Conservation (phyloP, 2,329 filamentous ascomycete species). For the Exophiala oligosperma region DNA sequence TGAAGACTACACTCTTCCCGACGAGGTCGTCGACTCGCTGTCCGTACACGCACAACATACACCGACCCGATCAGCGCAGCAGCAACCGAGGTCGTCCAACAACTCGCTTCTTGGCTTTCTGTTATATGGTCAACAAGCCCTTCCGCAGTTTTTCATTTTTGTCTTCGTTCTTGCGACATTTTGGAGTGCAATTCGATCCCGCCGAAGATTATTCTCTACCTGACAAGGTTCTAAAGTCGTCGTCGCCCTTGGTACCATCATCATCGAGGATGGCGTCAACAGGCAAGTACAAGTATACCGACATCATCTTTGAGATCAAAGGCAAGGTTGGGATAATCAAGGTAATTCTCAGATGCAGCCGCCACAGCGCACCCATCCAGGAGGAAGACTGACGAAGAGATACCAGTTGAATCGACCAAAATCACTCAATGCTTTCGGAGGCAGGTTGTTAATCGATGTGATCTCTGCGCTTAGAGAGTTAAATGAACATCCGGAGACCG, state of each 20-base stretch:
- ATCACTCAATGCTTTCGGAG: conserved; percentile 50
- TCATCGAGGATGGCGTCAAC: conserved; percentile 7
- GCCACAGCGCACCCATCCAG: too few species aligned
- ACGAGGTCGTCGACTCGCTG: not conserved
- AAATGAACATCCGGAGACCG: conserved; percentile 49
- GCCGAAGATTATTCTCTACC: not conserved
- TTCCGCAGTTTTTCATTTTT: not conserved
- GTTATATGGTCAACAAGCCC: not conserved
- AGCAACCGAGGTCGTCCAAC: too few species aligned
- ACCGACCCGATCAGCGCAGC: too few species aligned
- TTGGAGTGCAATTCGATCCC: not conserved
- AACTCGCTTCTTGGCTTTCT: too few species aligned
- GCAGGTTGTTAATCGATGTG: conserved; percentile 45
- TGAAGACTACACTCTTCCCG: not conserved
- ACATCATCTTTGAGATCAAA: conserved; percentile 46
- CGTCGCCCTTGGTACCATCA: not conserved
- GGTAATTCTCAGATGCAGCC: conserved; percentile 29
- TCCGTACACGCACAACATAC: not conserved
- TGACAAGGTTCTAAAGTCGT: not conserved
- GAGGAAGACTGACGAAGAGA: not conserved
- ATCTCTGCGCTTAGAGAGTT: conserved; percentile 46
- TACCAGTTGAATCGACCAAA: conserved; percentile 49
- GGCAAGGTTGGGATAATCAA: conserved; percentile 49
- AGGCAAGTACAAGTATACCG: conserved; percentile 37
- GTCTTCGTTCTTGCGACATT: not conserved